Evolutionary conservation across 208 protist genomes (phyloP), one percentile per base, ranked within the genome.

Genomic region (Leishmania gerbilli): DNA sequence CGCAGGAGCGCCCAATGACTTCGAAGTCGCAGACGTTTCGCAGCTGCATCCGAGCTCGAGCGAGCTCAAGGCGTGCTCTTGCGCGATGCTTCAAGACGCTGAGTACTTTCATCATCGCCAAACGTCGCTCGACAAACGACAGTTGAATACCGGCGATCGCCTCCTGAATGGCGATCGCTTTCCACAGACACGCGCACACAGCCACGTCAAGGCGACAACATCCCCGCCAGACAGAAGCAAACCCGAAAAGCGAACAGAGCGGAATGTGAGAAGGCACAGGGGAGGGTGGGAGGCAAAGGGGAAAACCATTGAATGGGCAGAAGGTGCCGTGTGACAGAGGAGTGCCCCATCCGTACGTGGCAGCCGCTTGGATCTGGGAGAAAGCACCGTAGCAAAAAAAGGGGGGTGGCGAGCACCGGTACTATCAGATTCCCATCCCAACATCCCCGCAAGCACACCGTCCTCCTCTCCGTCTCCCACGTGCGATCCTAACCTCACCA

Each of bases 1-100:
- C 93, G 79, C 90, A 94, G 64, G 92, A 92, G n/a, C 92, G 91
- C 0, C 93, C 93, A 79, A 97, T 90, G 8, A 94, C 72, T 47
- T 97, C 92, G 72, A 93, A 86, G 85, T 97, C 93, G 27, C 76
- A 55, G 15, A 94, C 49, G 27, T 89, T 80, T 40, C 93, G 86
- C 84, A 97, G 72, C 58, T 85, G 74, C 89, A 94, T 92, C 24
- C 93, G 77, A 1, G 90, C 90, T 15, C 89, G 85, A 55, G 86
- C 81, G 4, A 96, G 81, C 83, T 95, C 90, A 45, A 88, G 79
- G 27, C 91, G 85, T 8, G 88, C 84, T 42, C 65, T 40, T 2
- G 88, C 31, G 27, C 90, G 88, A 21, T 83, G 67, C 42, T 78
- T 56, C 37, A 94, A n/a, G 15, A 31, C 65, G 0, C 49, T 71